These are phyloP conservation scores for Saccharomycopsis schoenii DNA, from an alignment of 805 yeast species.

Conservation along the genomic window DNA sequence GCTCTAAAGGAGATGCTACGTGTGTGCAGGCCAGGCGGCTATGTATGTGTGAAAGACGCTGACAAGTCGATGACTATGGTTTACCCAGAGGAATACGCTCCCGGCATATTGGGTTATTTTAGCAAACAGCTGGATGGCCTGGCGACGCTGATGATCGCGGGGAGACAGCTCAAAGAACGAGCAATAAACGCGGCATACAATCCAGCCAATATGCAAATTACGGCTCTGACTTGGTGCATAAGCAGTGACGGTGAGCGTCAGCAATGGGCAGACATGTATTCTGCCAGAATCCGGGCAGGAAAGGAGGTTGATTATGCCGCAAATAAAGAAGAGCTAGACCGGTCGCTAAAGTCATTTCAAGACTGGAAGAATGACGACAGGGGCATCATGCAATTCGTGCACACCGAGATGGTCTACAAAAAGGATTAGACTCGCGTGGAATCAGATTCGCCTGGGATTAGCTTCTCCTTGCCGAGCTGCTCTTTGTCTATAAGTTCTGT, in stretches of 20 bases:
- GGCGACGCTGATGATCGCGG: neutral
- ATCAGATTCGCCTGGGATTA: no score
- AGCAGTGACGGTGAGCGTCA: neutral
- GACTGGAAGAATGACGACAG: neutral
- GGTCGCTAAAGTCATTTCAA: neutral
- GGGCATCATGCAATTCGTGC: neutral
- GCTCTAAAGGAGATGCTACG: constrained; percentile 30
- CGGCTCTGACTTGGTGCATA: neutral
- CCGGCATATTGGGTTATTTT: constrained; percentile 3
- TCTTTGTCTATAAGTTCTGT: no score
- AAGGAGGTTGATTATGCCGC: neutral
- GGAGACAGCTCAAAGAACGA: neutral
- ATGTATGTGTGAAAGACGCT: constrained; percentile 28
- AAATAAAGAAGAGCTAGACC: neutral
- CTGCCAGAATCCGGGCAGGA: neutral
- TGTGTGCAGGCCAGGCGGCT: constrained; percentile 29
- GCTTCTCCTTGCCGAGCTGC: no score
- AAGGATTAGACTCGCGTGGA: neutral
- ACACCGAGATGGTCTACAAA: neutral
- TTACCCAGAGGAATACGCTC: constrained; percentile 20
- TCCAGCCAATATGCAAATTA: neutral
- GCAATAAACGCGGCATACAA: neutral
- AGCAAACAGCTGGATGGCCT: neutral
- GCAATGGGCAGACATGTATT: constrained; percentile 1
- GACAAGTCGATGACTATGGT: constrained; percentile 21